Evolutionary conservation across 139 green algal genomes (phyloP).

Genomic region (Coelastrella sp.): DNA sequence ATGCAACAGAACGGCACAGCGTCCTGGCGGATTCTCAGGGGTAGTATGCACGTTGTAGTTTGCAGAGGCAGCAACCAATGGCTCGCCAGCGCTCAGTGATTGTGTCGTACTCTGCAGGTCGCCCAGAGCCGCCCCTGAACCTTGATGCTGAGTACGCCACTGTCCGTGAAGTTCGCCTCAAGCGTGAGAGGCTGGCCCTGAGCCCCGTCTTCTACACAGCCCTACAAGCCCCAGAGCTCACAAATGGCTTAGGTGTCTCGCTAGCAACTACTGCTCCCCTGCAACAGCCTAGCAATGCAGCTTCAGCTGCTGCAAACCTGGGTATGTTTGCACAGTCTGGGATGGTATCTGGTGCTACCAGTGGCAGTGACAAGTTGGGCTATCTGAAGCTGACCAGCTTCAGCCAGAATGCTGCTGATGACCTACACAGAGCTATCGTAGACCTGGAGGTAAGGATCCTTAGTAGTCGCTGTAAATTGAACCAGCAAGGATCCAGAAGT

Average conservation of each 20-base stretch:
- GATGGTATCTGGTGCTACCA: not conserved
- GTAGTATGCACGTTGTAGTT: too few relatives aligned
- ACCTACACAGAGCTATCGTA: constrained; percentile 83
- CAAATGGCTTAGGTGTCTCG: not conserved
- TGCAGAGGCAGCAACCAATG: too few relatives aligned
- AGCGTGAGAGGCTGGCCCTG: constrained; percentile 83
- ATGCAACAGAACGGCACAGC: too few relatives aligned
- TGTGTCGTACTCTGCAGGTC: not conserved
- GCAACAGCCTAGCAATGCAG: not conserved
- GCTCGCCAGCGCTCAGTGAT: too few relatives aligned
- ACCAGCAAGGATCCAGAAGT: too few relatives aligned
- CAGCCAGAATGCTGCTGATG: constrained; percentile 78
- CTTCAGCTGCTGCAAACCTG: not conserved
- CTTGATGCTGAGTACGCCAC: not conserved
- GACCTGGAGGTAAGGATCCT: constrained; percentile 70
- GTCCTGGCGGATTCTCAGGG: too few relatives aligned
- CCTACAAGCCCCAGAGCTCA: constrained; percentile 35
- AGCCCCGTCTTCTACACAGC: constrained; percentile 81
- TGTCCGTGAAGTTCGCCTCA: constrained; percentile 24
- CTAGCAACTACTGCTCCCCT: not conserved
- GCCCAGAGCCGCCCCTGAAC: not conserved
- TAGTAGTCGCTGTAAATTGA: too few relatives aligned
- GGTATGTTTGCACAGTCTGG: constrained; percentile 9
- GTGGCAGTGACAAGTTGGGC: constrained; percentile 55
- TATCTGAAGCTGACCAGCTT: constrained; percentile 94